phyloP scores from a whole-genome alignment of 768 basidiomycete species.

The Leccinum boreale region DNA sequence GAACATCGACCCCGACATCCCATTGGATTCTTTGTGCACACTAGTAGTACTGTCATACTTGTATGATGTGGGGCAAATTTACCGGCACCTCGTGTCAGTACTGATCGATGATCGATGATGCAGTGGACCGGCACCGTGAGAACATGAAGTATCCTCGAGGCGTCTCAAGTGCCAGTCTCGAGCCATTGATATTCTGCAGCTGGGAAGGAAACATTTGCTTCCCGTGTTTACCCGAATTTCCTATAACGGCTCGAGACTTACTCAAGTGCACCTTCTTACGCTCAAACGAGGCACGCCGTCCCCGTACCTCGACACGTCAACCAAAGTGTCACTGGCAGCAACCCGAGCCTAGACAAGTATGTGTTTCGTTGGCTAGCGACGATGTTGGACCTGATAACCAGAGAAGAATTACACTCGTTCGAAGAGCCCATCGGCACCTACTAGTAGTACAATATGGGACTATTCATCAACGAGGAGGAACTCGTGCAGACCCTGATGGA shows the following conservation, averaged over 20 bases:
- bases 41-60: neutral
- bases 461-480: constrained; percentile 18
- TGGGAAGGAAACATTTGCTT: too few relatives aligned
- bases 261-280: neutral
- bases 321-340: neutral
- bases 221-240: too few relatives aligned
- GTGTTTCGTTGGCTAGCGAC: neutral
- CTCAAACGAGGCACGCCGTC: neutral
- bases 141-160: constrained; percentile 6
- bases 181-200: too few relatives aligned
- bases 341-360: neutral
- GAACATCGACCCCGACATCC: too few relatives aligned
- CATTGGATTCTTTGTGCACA: too few relatives aligned
- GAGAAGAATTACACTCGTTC: neutral
- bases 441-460: constrained; percentile 19
- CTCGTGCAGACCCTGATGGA: constrained; percentile 2
- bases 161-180: neutral
- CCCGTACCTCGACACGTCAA: neutral
- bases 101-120: too few relatives aligned
- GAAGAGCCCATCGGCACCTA: neutral
- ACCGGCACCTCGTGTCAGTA: too few relatives aligned
- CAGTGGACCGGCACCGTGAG: neutral
- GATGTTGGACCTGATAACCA: neutral
- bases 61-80: too few relatives aligned
- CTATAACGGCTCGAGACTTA: too few relatives aligned